Evolutionary conservation across 2,329 filamentous ascomycete species (phyloP).

Genomic region (Fusarium staphyleae): DNA sequence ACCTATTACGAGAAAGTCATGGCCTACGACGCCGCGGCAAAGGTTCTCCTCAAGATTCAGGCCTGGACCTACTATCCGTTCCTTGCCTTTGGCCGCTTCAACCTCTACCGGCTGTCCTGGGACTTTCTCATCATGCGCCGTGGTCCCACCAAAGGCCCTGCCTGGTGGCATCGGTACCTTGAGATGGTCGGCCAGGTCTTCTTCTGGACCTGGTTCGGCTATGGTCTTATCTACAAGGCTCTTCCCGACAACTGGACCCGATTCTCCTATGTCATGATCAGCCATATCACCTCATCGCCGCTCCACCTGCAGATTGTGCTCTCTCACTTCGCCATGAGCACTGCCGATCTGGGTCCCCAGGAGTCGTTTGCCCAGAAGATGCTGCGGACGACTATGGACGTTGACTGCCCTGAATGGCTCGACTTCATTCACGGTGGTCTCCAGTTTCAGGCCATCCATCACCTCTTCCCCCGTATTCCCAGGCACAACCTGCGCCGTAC

Average conservation of each 20-base stretch:
- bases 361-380: conserved; percentile 92
- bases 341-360: conserved; percentile 79
- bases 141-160: conserved; percentile 76
- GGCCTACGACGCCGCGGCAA: conserved; percentile 77
- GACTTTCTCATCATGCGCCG: conserved; percentile 74
- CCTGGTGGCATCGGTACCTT: conserved; percentile 84
- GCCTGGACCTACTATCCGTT: conserved; percentile 85
- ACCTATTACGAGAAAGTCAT: conserved; percentile 86
- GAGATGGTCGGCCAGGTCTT: conserved; percentile 78
- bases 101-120: conserved; percentile 85
- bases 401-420: conserved; percentile 86
- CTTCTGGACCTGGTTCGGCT: conserved; percentile 90
- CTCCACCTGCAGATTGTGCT: conserved; percentile 90
- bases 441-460: conserved; percentile 90
- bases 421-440: conserved; percentile 89
- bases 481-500: conserved; percentile 80
- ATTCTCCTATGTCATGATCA: conserved; percentile 78
- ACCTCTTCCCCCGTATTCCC: conserved; percentile 83
- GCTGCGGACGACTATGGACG: conserved; percentile 92
- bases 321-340: conserved; percentile 94
- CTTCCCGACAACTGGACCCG: conserved; percentile 75
- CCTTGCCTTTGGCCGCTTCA: conserved; percentile 83
- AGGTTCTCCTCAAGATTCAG: conserved; percentile 74
- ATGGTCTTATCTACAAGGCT: conserved; percentile 75
- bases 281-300: conserved; percentile 81